Evolutionary conservation across 371 early-diverging fungal genomes (phyloP).

Genomic region (Circinella minor): DNA sequence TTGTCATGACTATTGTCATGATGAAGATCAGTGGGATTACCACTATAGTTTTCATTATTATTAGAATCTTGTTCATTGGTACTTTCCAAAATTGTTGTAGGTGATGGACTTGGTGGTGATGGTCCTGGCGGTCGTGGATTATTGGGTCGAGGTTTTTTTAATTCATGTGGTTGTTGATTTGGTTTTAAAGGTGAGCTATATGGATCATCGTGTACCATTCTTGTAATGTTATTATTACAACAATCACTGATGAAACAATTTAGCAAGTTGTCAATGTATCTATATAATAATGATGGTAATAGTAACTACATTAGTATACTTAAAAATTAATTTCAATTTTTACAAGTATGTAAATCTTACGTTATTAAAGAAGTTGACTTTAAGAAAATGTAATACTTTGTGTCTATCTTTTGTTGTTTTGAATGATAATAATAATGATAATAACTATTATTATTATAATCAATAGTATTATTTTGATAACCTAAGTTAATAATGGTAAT

Average conservation of each 20-base stretch:
- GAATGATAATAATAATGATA: too few relatives aligned
- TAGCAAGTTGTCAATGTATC: not conserved
- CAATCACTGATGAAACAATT: not conserved
- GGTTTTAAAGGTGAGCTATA: not conserved
- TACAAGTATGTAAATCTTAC: too few relatives aligned
- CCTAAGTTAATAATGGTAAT: too few relatives aligned
- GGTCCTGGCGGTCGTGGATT: slow-evolving; percentile 13
- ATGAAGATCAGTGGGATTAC: not conserved
- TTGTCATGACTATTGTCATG: not conserved
- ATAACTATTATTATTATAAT: too few relatives aligned
- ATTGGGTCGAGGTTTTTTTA: slow-evolving; percentile 11
- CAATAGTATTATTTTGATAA: too few relatives aligned
- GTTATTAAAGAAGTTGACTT: not conserved
- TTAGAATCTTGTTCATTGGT: not conserved
- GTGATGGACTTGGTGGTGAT: slow-evolving; percentile 9
- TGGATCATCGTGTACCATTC: not conserved
- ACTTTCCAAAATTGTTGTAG: not conserved
- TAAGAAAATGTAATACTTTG: too few relatives aligned
- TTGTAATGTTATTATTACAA: not conserved
- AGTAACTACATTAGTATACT: too few relatives aligned
- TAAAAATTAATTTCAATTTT: too few relatives aligned
- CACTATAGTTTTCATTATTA: not conserved
- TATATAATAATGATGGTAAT: not conserved
- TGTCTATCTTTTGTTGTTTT: too few relatives aligned
- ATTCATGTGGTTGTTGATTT: not conserved